A percentile compares a stretch with the other conserved stretches of the same genome.
Evolutionary conservation across 2,329 filamentous ascomycete species (phyloP).

Genomic region (Colletotrichum sp.): DNA sequence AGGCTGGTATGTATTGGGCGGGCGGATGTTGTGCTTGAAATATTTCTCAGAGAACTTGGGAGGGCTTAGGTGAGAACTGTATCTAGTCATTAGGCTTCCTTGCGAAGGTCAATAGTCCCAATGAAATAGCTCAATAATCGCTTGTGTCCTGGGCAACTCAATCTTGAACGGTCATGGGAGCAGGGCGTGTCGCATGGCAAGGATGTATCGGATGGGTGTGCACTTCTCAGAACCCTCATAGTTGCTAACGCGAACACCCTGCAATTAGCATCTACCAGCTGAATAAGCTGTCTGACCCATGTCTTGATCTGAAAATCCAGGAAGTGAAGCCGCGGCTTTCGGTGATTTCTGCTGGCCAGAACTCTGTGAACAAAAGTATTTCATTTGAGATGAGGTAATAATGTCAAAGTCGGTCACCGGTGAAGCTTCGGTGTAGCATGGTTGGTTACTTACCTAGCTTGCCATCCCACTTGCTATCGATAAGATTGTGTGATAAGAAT

Average conservation of each 20-base stretch:
- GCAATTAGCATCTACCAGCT: neutral
- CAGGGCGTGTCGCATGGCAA: neutral
- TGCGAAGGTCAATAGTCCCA: neutral
- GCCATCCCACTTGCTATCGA: constrained; percentile 10
- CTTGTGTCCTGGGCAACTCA: neutral
- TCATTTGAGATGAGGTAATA: neutral
- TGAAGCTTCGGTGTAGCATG: neutral
- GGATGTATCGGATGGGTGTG: neutral
- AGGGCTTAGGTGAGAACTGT: neutral
- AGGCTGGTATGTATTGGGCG: constrained; percentile 10
- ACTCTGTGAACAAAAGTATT: neutral
- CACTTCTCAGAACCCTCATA: neutral
- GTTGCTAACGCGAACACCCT: neutral
- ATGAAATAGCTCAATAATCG: neutral
- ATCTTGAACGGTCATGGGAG: neutral
- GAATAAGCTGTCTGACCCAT: neutral
- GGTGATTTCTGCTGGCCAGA: neutral
- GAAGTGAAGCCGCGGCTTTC: neutral
- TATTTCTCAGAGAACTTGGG: neutral
- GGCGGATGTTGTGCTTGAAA: neutral
- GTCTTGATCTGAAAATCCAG: neutral
- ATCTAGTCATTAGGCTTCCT: constrained; percentile 1
- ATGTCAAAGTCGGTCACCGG: neutral
- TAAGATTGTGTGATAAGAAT: constrained; percentile 20
- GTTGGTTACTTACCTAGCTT: neutral